Percentiles rank a stretch among this genome's conserved stretches.
Conservation (phyloP, 192 early-diverging fungal genomes). For the Tieghemiomyces parasiticus region DNA sequence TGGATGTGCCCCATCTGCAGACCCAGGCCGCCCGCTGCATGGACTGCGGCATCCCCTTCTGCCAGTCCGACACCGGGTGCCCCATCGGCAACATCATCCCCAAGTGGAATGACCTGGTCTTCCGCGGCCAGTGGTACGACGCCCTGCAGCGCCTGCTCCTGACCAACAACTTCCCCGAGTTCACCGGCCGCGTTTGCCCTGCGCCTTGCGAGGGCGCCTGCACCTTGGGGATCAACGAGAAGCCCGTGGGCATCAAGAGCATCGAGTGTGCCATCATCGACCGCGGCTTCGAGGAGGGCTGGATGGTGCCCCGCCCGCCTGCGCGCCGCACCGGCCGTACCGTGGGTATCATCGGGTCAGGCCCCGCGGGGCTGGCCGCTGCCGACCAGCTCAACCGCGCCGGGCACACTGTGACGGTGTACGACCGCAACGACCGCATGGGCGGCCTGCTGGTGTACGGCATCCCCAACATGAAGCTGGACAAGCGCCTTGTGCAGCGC, state of each 20-base stretch:
- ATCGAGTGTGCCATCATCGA: slow-evolving; percentile 98
- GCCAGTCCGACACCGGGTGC: slow-evolving; percentile 93
- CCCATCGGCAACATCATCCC: slow-evolving; percentile 98
- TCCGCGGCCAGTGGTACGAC: slow-evolving; percentile 90
- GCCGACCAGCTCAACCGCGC: slow-evolving; percentile 97
- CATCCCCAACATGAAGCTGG: slow-evolving; percentile 99
- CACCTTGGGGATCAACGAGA: slow-evolving; percentile 86
- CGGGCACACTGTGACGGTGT: slow-evolving; percentile 89
- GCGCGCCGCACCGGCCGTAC: slow-evolving; percentile 59
- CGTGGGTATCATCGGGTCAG: slow-evolving; percentile 87
- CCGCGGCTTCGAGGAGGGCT: slow-evolving; percentile 89
- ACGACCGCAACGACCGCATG: slow-evolving; percentile 90
- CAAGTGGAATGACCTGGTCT: slow-evolving; percentile 98
- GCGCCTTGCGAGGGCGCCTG: slow-evolving; percentile 97
- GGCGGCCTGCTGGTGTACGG: slow-evolving; percentile 97
- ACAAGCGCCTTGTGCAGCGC: slow-evolving; percentile 88
- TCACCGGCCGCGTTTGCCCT: slow-evolving; percentile 97
- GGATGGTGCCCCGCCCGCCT: slow-evolving; percentile 86
- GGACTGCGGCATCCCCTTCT: slow-evolving; percentile 97
- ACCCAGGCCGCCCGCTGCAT: slow-evolving; percentile 95
- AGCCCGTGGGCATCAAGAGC: slow-evolving; percentile 89
- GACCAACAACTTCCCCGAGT: slow-evolving; percentile 99
- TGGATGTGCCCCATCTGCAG: slow-evolving; percentile 64
- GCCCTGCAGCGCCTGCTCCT: slow-evolving; percentile 84
- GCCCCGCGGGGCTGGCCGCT: slow-evolving; percentile 87